Evolutionary conservation across 2,329 filamentous ascomycete genomes (phyloP).

Genomic region (Colletotrichum endophyticum): DNA sequence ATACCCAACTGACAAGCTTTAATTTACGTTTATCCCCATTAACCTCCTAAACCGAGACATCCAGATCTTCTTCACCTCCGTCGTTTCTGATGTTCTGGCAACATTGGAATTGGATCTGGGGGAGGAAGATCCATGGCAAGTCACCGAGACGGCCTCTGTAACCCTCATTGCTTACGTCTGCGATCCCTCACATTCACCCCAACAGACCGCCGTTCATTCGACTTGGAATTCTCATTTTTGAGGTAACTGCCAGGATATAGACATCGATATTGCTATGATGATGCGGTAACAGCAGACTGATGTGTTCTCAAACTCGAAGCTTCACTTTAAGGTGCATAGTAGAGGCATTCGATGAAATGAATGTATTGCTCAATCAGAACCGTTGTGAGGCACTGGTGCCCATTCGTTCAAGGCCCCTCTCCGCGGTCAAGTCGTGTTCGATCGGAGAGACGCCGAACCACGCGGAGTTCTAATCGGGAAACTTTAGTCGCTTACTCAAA

Average conservation of each 20-base stretch:
- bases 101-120: not conserved
- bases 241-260: not conserved
- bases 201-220: not conserved
- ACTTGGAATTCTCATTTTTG: not conserved
- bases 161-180: not conserved
- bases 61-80: not conserved
- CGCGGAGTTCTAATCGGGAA: not conserved
- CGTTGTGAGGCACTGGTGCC: not conserved
- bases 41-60: rapidly evolving
- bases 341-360: not conserved
- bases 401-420: not conserved
- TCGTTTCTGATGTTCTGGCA: not conserved
- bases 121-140: rapidly evolving
- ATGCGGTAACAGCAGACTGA: not conserved
- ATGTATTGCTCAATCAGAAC: not conserved
- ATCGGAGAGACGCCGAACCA: not conserved
- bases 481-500: not conserved
- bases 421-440: not conserved
- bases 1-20: not conserved
- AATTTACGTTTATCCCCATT: not conserved
- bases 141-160: not conserved
- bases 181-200: not conserved
- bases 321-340: not conserved
- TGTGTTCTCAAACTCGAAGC: not conserved
- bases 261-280: rapidly evolving